Percentiles rank a stretch among this genome's conserved stretches.
Conservation (phyloP, 805 yeast genomes). For the Monosporozyma servazzii region DNA sequence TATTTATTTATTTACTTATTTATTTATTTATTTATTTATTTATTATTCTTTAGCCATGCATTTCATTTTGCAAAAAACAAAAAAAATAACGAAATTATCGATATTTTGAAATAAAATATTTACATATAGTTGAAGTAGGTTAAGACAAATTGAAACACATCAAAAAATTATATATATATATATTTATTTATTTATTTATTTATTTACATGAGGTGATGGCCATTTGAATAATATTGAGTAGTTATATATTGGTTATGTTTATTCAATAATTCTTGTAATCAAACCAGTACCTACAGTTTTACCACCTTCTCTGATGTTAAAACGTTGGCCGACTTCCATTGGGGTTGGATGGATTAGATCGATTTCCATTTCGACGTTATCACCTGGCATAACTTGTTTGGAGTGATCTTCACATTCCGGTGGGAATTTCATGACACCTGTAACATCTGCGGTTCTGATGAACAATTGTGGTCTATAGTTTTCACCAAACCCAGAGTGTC, state of each 20-base stretch:
- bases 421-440: conserved; percentile 86
- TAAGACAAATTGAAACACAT: neutral
- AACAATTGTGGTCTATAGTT: conserved; percentile 98
- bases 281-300: conserved; percentile 98
- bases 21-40: neutral
- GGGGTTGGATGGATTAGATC: conserved; percentile 87
- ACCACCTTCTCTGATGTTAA: conserved; percentile 99
- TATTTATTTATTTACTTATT: neutral
- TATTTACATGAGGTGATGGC: neutral
- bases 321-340: conserved; percentile 92
- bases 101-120: no score
- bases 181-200: neutral
- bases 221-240: neutral
- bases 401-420: conserved; percentile 72
- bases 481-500: conserved; percentile 94
- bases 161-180: no score
- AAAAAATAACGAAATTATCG: neutral
- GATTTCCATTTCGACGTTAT: conserved; percentile 93
- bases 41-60: neutral
- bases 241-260: conserved; percentile 4
- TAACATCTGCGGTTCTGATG: conserved; percentile 92
- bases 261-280: conserved; percentile 80
- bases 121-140: no score
- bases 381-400: conserved; percentile 94
- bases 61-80: neutral